These are phyloP conservation scores for Pestalotiopsis sp. DNA, from an alignment of 2,329 filamentous ascomycete species.

Conservation along the genomic window DNA sequence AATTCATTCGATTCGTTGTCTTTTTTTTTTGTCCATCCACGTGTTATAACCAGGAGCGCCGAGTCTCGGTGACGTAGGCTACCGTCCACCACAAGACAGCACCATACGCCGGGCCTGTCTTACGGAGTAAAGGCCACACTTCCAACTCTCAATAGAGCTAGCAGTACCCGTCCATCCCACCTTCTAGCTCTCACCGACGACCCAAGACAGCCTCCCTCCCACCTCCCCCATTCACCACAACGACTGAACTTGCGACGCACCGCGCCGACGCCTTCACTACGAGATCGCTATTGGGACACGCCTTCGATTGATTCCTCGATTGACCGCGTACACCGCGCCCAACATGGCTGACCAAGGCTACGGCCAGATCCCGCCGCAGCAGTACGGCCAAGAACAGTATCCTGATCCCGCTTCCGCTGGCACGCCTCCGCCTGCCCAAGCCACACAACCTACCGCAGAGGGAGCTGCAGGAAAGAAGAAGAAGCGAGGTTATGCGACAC, in stretches of 20 bases:
- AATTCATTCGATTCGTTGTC: background rate
- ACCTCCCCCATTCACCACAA: background rate
- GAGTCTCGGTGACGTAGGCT: background rate
- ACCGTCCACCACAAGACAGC: background rate
- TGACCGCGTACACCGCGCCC: conserved; percentile 23
- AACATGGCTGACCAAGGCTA: conserved; percentile 62
- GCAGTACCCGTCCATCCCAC: conserved; percentile 15
- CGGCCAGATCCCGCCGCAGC: conserved; percentile 48
- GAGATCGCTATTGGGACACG: background rate
- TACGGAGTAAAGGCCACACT: conserved; percentile 15
- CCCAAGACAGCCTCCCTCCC: conserved; percentile 7
- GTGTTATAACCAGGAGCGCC: background rate
- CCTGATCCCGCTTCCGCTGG: conserved; percentile 37
- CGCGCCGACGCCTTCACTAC: background rate
- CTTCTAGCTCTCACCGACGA: conserved; percentile 17
- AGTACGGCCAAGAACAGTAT: conserved; percentile 44
- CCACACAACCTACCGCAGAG: conserved; percentile 31
- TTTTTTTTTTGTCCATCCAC: background rate
- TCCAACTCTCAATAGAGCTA: conserved; percentile 10
- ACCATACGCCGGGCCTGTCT: background rate
- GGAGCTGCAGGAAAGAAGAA: conserved; percentile 76
- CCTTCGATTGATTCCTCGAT: background rate
- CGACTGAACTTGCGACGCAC: background rate
- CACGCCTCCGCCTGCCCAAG: conserved; percentile 37
- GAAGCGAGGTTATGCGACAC: conserved; percentile 92